Base-by-base conservation (phyloP, 306 rosid genomes). In the Medicago lupulina region DNA sequence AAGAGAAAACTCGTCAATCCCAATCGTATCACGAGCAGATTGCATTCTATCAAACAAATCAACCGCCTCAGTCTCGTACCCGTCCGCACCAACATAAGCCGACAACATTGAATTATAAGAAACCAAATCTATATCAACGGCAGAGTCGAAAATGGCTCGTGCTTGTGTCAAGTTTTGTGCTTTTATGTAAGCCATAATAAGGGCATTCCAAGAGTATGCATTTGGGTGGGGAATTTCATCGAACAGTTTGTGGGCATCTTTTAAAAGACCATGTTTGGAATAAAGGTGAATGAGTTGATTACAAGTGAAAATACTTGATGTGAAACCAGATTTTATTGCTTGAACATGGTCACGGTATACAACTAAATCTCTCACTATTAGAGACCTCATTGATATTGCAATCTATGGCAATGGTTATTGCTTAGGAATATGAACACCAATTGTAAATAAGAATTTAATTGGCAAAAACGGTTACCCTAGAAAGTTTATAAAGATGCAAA, bases 171-270 rank as follows among this genome's bases (percentile, higher is more conserved):
- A 77, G 82, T 92, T 80, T 21, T 57, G 84, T n/a, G 88, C 79
- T 82, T 85, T 90, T 17, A 88, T 74, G 66, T 87, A 82, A 53
- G 92, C 83, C 44, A 79, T 83, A 59, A 90, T 88, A 54, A 90
- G 85, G 69, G 85, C 88, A 54, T 92, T 92, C 92, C 96, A 92
- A 31, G 96, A 87, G 89, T 82, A 90, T 16, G 80, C 92, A 64
- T 92, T 92, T 23, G 80, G 81, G 3, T 84, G 85, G 50, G 93
- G 83, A 86, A 89, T 92, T 88, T 85, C 90, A 16, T 92, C 93
- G 31, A 92, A 90, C 88, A 92, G 15, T 40, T 84, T 84, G 74
- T 83, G 90, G 73, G 96, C 93, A 53, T 87, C 82, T 3, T 11
- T 71, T 0, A 83, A 65, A 23, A 77, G 73, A 43, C 87, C 93